Evolutionary conservation across 2,329 filamentous ascomycete species (phyloP).

Genomic region (Madurella mycetomatis): DNA sequence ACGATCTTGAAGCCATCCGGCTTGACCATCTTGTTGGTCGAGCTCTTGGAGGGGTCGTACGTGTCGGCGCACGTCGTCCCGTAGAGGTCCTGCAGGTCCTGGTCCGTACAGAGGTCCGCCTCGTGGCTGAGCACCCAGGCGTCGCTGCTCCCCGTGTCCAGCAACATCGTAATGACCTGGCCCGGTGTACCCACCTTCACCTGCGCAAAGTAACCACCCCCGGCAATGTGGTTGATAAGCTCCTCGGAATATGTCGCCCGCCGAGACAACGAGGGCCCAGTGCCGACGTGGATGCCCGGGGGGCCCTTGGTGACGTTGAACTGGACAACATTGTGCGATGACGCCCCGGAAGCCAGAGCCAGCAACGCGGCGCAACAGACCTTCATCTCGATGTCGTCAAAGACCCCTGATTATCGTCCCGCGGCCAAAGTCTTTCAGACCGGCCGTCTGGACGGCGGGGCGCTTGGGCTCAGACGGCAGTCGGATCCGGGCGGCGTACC

Average conservation of each 20-base stretch:
- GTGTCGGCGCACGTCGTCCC: conserved; percentile 36
- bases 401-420: not conserved
- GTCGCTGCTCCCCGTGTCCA: conserved; percentile 62
- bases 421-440: not conserved
- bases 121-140: conserved; percentile 49
- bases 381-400: conserved; percentile 12
- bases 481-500: no score
- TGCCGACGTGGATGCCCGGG: conserved; percentile 19
- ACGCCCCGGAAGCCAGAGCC: conserved; percentile 16
- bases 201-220: conserved; percentile 53
- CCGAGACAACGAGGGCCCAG: conserved; percentile 13
- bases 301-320: conserved; percentile 24
- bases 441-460: conserved; percentile 5
- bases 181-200: conserved; percentile 56
- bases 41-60: conserved; percentile 45
- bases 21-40: conserved; percentile 43
- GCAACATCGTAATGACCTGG: conserved; percentile 50
- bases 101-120: conserved; percentile 39
- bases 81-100: conserved; percentile 32
- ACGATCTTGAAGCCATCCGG: conserved; percentile 51
- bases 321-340: conserved; percentile 23
- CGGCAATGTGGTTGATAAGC: conserved; percentile 51
- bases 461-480: not conserved
- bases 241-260: conserved; percentile 32
- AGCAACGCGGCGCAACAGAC: conserved; percentile 6